Percentiles rank a stretch among this genome's conserved stretches.
phyloP scores from a whole-genome alignment of 202 grass and related monocot species.

The Zoysia matrella region DNA sequence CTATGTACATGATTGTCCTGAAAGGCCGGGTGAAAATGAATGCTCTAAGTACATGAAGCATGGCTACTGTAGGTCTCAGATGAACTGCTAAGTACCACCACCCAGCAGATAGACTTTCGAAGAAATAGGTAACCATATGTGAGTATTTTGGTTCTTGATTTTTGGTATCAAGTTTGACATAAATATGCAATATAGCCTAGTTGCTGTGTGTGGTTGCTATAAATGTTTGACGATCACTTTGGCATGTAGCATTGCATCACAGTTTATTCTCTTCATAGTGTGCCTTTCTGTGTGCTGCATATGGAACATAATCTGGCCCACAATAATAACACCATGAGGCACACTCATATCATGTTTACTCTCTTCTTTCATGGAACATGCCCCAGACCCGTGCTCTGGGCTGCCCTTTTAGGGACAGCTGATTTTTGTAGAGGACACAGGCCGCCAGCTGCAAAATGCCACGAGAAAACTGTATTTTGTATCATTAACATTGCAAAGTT shows the following conservation, averaged over 20 bases:
- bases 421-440: background rate
- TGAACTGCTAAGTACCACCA: conserved; percentile 64
- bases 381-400: background rate
- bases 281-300: conserved; percentile 16
- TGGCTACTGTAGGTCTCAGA: conserved; percentile 61
- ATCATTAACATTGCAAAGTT: background rate
- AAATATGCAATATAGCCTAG: conserved; percentile 5
- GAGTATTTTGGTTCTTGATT: background rate
- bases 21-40: conserved; percentile 52
- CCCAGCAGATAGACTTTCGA: conserved; percentile 40
- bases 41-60: conserved; percentile 62
- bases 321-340: background rate
- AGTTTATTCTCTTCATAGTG: conserved; percentile 2
- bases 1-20: conserved; percentile 39
- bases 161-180: background rate
- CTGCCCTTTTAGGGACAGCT: background rate
- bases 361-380: background rate
- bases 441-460: background rate
- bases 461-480: background rate
- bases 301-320: background rate
- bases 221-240: background rate
- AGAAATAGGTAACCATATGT: conserved; percentile 27
- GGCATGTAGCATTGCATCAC: background rate
- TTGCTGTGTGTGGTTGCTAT: background rate
- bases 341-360: background rate